Conservation (phyloP, 306 rosid species). For the Gynostemma pentaphyllum region DNA sequence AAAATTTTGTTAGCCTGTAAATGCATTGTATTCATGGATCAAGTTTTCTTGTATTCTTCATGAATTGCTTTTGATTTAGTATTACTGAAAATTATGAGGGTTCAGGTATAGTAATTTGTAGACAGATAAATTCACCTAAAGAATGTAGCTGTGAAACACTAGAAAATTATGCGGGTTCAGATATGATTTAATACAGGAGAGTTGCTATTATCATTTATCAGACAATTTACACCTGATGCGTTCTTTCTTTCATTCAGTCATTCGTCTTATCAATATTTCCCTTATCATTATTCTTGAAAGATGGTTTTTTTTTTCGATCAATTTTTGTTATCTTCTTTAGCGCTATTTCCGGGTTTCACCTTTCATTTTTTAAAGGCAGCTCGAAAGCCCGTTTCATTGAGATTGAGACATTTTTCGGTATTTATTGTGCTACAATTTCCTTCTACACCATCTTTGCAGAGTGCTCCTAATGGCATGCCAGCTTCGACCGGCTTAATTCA, state of each 20-base stretch:
- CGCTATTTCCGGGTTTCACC: neutral
- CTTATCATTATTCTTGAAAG: neutral
- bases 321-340: too few relatives aligned
- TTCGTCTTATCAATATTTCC: neutral
- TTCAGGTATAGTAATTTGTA: neutral
- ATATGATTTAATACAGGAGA: too few relatives aligned
- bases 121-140: neutral
- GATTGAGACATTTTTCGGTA: neutral
- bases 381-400: neutral
- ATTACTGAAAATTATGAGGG: neutral
- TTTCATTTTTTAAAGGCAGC: too few relatives aligned
- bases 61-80: neutral
- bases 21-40: neutral
- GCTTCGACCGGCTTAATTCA: constrained; percentile 24
- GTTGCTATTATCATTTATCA: too few relatives aligned
- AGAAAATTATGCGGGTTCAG: too few relatives aligned
- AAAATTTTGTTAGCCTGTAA: neutral
- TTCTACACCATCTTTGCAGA: constrained; percentile 24
- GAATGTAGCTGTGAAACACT: neutral
- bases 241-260: neutral
- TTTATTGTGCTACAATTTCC: constrained; percentile 34
- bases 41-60: neutral
- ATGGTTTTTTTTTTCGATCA: neutral
- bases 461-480: constrained; percentile 19
- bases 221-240: too few relatives aligned